These are phyloP conservation scores for Nemania abortiva DNA, from an alignment of 2,329 filamentous ascomycete species.

Conservation along the genomic window DNA sequence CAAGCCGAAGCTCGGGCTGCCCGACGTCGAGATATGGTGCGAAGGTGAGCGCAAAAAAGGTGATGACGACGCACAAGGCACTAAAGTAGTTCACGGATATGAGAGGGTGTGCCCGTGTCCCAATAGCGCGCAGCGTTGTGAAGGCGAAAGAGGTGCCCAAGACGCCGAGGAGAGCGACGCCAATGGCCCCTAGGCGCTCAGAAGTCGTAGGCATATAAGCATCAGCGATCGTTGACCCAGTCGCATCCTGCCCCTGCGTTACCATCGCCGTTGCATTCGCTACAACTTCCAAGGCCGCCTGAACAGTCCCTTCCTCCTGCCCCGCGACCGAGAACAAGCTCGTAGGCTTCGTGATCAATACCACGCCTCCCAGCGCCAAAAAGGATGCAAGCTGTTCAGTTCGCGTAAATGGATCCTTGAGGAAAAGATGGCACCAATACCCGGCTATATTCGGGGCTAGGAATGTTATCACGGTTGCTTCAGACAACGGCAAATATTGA, in stretches of 20 bases:
- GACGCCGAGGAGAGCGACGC: constrained; percentile 80
- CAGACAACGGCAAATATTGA: constrained; percentile 71
- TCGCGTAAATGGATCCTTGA: constrained; percentile 81
- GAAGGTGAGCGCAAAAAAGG: constrained; percentile 68
- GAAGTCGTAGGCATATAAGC: constrained; percentile 54
- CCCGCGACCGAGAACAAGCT: constrained; percentile 52
- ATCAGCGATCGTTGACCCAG: constrained; percentile 59
- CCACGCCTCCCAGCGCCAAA: constrained; percentile 81
- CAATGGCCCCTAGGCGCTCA: constrained; percentile 77
- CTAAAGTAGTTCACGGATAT: constrained; percentile 89
- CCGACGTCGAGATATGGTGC: constrained; percentile 52
- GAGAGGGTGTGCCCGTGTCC: constrained; percentile 82
- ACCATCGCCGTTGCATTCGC: constrained; percentile 25
- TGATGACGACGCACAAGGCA: constrained; percentile 76
- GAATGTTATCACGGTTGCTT: constrained; percentile 92
- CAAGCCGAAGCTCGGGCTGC: constrained; percentile 57
- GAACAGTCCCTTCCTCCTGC: constrained; percentile 19
- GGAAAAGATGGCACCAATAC: constrained; percentile 80
- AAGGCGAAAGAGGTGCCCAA: constrained; percentile 80
- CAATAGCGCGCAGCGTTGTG: constrained; percentile 82
- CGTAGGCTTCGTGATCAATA: constrained; percentile 82
- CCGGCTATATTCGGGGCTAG: constrained; percentile 82
- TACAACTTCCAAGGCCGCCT: constrained; percentile 39
- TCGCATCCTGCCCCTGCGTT: constrained; percentile 40
- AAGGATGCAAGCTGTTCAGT: constrained; percentile 81